Evolutionary conservation across 345 rosid genomes (phyloP).

Genomic region (Citrus medica): DNA sequence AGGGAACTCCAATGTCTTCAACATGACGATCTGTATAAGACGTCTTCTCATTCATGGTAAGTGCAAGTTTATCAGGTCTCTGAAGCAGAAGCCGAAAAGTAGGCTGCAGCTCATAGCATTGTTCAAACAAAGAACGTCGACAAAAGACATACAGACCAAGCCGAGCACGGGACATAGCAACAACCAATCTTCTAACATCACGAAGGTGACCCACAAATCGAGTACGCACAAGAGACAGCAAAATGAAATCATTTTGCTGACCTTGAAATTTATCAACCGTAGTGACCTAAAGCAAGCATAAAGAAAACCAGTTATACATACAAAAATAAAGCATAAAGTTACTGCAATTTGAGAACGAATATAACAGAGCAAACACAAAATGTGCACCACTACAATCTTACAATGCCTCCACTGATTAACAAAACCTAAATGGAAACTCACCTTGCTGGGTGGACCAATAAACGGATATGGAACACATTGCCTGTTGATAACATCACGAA

Average conservation of each 20-base stretch:
- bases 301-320: not conserved
- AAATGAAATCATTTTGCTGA: constrained; percentile 90
- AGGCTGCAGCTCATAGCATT: constrained; percentile 95
- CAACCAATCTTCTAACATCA: constrained; percentile 93
- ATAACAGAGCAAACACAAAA: not conserved
- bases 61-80: constrained; percentile 76
- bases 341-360: not conserved
- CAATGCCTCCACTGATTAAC: not conserved
- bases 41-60: constrained; percentile 60
- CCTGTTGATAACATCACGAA: constrained; percentile 94
- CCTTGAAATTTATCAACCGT: constrained; percentile 99
- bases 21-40: constrained; percentile 72
- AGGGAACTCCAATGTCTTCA: constrained; percentile 60
- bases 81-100: constrained; percentile 77
- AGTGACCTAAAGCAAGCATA: constrained; percentile 54
- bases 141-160: constrained; percentile 90
- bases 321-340: not conserved
- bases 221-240: constrained; percentile 92
- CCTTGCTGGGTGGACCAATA: constrained; percentile 98
- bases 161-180: constrained; percentile 99
- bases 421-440: constrained; percentile 17
- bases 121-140: constrained; percentile 87
- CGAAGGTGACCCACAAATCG: constrained; percentile 99
- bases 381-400: not conserved
- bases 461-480: constrained; percentile 80